phyloP scores from a whole-genome alignment of 2,329 filamentous ascomycete species.

The Nothophaeocryptopus gaeumannii region DNA sequence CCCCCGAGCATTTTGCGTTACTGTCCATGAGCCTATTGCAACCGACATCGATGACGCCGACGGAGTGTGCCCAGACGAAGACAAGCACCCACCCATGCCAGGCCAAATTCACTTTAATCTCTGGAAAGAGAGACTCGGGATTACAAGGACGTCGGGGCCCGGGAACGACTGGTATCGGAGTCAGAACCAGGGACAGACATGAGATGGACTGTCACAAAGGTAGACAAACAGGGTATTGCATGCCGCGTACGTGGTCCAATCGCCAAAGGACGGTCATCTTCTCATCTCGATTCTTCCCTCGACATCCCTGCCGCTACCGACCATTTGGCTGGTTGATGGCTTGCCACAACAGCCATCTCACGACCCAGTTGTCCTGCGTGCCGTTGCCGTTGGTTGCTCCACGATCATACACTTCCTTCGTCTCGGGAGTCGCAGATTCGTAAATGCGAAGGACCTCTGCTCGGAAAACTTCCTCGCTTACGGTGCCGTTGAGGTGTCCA shows the following conservation, averaged over 20 bases:
- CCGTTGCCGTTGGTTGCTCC: constrained; percentile 37
- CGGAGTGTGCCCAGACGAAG: constrained; percentile 19
- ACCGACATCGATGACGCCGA: constrained; percentile 18
- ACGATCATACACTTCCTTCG: constrained; percentile 38
- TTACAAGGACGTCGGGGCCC: constrained; percentile 14
- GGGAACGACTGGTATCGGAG: constrained; percentile 20
- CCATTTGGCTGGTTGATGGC: constrained; percentile 16
- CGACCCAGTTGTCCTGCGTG: constrained; percentile 46
- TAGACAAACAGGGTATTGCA: too few relatives aligned
- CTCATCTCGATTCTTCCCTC: not conserved
- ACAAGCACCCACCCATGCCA: constrained; percentile 17
- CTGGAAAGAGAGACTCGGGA: constrained; percentile 16
- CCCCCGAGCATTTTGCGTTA: constrained; percentile 15
- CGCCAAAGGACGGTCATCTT: too few relatives aligned
- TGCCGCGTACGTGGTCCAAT: too few relatives aligned
- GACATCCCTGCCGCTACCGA: not conserved
- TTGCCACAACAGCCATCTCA: constrained; percentile 49
- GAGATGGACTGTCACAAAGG: not conserved
- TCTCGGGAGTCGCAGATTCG: constrained; percentile 35
- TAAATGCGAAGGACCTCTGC: constrained; percentile 40
- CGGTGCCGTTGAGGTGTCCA: not conserved
- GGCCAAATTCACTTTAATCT: constrained; percentile 10
- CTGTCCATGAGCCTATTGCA: constrained; percentile 17
- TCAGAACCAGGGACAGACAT: constrained; percentile 18
- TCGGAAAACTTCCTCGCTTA: constrained; percentile 45